A percentile compares a stretch with the other conserved stretches of the same genome.
Conservation (phyloP, 805 yeast genomes). For the Ogataea methanolica region DNA sequence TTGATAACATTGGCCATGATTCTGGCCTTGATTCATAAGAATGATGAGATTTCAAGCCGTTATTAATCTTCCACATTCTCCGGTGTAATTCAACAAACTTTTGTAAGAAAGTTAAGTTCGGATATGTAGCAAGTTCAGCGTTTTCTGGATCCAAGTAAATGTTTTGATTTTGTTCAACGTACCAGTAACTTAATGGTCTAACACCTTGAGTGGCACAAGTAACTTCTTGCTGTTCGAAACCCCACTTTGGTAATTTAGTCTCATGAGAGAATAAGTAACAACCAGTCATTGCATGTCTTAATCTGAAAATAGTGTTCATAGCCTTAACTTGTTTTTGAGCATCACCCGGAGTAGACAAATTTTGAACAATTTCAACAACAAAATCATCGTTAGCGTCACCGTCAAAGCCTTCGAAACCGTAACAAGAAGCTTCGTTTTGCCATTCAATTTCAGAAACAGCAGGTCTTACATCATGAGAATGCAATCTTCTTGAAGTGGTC, state of each 20-base stretch:
- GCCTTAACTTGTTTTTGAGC: slow-evolving; percentile 59
- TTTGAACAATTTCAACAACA: slow-evolving; percentile 64
- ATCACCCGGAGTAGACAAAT: slow-evolving; percentile 42
- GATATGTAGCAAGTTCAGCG: slow-evolving; percentile 50
- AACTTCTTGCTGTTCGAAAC: slow-evolving; percentile 80
- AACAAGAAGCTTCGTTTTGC: slow-evolving; percentile 78
- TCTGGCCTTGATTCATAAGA: slow-evolving; percentile 66
- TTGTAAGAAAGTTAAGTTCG: slow-evolving; percentile 45
- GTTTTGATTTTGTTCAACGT: slow-evolving; percentile 66
- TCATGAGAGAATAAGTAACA: slow-evolving; percentile 74
- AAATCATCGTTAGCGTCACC: slow-evolving; percentile 88
- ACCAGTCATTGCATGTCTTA: slow-evolving; percentile 77
- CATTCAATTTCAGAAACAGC: slow-evolving; percentile 74
- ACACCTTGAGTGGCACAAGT: slow-evolving; percentile 72
- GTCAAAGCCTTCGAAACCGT: slow-evolving; percentile 69
- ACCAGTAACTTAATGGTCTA: slow-evolving; percentile 60
- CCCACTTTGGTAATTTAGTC: slow-evolving; percentile 77
- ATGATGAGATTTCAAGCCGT: slow-evolving; percentile 64
- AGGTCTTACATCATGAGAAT: slow-evolving; percentile 79
- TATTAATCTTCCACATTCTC: slow-evolving; percentile 75
- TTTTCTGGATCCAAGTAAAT: slow-evolving; percentile 35
- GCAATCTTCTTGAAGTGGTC: slow-evolving; percentile 60
- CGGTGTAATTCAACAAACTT: slow-evolving; percentile 64
- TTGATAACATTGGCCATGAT: slow-evolving; percentile 67
- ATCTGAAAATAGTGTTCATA: slow-evolving; percentile 63